Base-by-base conservation (phyloP, 2,329 filamentous ascomycete species). In the Alternaria ethzedia region DNA sequence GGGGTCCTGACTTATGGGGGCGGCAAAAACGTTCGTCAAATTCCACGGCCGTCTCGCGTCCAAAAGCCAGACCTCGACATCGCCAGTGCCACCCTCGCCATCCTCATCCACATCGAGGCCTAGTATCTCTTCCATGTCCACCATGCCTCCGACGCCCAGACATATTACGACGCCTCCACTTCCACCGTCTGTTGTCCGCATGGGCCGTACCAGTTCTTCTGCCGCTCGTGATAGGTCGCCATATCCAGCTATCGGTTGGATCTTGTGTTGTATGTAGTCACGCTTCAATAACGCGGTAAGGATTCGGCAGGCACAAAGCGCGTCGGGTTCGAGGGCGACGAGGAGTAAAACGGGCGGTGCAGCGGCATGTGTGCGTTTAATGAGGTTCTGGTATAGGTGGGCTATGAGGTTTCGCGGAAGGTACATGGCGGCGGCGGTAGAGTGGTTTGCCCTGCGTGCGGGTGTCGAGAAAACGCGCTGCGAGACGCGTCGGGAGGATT, bases 241-340 rank as follows among this genome's bases (percentile, higher is more conserved):
- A 88, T 97, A 98, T 59, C 96, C 96, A 20, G 93, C 89, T 58
- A 99, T 91, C 1, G 96, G 96, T 75, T 97, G 93, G 75, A 98
- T 97, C 82, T 97, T 98, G 83, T 98, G 95, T 13, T 91, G 92
- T 71, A 99, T 97, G 78, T 97, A 98, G 84, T 99, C 96, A 85
- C 95, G 91, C 82, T 97, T 97, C 64, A 99, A 86, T n/a, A 99
- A 86, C 54, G 91, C 88, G 3, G 95, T 97, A 51, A 99, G 88
- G 65, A 99, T 97, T 65, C 94, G 93, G 79, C 94, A 97, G 66
- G 94, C 96, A 81, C 95, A 98, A 66, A 99, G 89, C 67, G 96
- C 92, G 83, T 99, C 96, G 59, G 96, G 94, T 77, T 97, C 95
- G 78, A 98, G 91, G 36, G 95, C 92, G 68, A 94, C 94, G 60